These are phyloP conservation scores for Pestalotiopsis sp. DNA, from an alignment of 2,329 filamentous ascomycete species.

Conservation along the genomic window DNA sequence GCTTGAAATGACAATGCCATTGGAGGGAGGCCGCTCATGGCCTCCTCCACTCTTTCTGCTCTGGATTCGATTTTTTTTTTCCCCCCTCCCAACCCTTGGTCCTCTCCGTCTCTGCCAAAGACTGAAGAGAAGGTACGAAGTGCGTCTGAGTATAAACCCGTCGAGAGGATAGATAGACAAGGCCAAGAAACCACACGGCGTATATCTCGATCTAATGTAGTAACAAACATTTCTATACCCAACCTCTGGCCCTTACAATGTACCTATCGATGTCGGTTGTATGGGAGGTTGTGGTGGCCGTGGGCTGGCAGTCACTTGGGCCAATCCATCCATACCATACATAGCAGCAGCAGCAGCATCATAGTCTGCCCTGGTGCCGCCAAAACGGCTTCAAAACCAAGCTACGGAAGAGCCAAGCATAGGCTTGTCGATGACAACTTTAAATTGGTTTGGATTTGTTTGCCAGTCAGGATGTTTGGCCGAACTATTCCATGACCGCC, in stretches of 20 bases:
- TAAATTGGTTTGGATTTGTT: neutral
- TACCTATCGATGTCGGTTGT: no score
- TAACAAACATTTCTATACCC: no score
- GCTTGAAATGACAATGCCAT: neutral
- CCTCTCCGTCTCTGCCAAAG: neutral
- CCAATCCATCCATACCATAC: neutral
- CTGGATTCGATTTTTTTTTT: neutral
- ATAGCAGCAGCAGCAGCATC: neutral
- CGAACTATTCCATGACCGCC: conserved; percentile 5
- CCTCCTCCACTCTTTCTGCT: neutral
- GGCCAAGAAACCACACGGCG: no score
- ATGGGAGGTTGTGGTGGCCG: no score
- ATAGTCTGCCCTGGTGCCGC: neutral
- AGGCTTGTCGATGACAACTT: conserved; percentile 14
- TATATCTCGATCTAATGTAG: no score
- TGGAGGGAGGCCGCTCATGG: neutral
- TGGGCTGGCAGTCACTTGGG: no score
- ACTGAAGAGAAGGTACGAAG: no score
- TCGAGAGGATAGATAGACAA: no score
- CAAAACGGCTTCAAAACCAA: neutral
- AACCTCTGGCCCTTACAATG: no score
- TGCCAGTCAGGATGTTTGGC: neutral
- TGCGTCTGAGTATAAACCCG: no score
- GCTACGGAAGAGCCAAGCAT: neutral
- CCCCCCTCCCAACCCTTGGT: neutral